Evolutionary conservation across 2,329 filamentous ascomycete genomes (phyloP).

Genomic region (Fusarium staphyleae): DNA sequence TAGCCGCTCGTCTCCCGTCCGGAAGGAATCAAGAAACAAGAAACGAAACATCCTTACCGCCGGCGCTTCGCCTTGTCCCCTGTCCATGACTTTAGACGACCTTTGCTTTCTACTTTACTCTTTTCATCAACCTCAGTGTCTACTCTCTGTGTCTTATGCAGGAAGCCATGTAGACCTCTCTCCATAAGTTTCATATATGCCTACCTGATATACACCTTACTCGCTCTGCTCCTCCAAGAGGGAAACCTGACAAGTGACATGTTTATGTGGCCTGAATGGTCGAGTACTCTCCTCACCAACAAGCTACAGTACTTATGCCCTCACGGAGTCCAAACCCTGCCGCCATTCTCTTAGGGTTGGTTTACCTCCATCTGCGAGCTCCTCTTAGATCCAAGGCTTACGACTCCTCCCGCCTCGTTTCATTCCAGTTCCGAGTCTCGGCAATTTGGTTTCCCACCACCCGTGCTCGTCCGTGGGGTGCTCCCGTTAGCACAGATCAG

Average conservation of each 20-base stretch:
- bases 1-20: constrained; percentile 36
- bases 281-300: constrained; percentile 16
- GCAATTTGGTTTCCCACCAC: constrained; percentile 11
- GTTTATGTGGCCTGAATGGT: constrained; percentile 26
- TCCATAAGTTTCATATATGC: not conserved
- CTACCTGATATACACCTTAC: constrained; percentile 15
- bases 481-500: constrained; percentile 24
- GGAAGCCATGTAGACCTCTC: constrained; percentile 10
- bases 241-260: constrained; percentile 33
- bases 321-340: constrained; percentile 15
- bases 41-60: constrained; percentile 44
- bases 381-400: constrained; percentile 22
- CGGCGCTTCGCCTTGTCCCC: constrained; percentile 35
- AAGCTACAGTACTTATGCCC: constrained; percentile 12
- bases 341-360: constrained; percentile 3
- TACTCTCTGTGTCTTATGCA: constrained; percentile 2
- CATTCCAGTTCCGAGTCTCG: constrained; percentile 15
- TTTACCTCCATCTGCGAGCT: constrained; percentile 29
- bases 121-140: constrained; percentile 7
- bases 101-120: constrained; percentile 15
- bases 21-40: constrained; percentile 33
- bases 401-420: constrained; percentile 28
- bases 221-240: constrained; percentile 3
- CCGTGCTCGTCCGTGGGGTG: constrained; percentile 17
- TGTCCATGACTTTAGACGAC: constrained; percentile 27